Base-by-base conservation (phyloP, 495 filamentous ascomycete genomes). In the Trichoderma erinaceum region DNA sequence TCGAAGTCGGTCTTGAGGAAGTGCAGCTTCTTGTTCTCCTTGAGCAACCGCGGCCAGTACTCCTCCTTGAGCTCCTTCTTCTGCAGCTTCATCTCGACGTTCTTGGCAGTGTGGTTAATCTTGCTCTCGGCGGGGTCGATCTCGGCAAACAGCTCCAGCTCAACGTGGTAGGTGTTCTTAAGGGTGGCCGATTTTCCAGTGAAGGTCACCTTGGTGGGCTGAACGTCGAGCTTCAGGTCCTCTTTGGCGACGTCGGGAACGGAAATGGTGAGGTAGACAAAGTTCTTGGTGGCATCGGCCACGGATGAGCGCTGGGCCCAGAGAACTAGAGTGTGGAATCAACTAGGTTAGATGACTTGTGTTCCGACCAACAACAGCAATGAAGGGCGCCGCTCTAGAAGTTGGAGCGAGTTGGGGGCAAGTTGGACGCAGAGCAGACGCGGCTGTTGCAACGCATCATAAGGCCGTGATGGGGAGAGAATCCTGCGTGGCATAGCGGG, bases 1-100 rank as follows among this genome's bases (percentile, higher is more conserved):
- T 97, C 92, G 74, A 99, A 99, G 79, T 99, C 89, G 72, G 95
- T 99, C 91, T 97, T 97, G 74, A 99, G 79, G 87, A 95, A 99
- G 83, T 98, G 95, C 66, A 89, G 75, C 85, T 91, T 97, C 86
- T 92, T 89, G 46, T 79, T 78, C 32, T 92, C 90, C 88, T 97
- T 97, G 74, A 97, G 81, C 68, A 99, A 85, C 71, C 95, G 87
- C 48, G 95, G 95, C 95, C 95, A 99, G 84, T 88, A 98, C 74
- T 92, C 91, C 69, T 88, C 83, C 78, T 91, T 90, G 38, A 92
- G 83, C 72, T 96, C 93, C 89, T 97, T 97, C 91, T 99, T 99
- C 77, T 89, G 85, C 80, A 99, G 85, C 74, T 95, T 89, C 73
- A 98, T 78, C 82, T 96, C 91, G 69, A 97, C 84, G 73, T 91